These are phyloP conservation scores for Trichomonas gallinae DNA, from an alignment of 208 protist species.

Conservation along the genomic window DNA sequence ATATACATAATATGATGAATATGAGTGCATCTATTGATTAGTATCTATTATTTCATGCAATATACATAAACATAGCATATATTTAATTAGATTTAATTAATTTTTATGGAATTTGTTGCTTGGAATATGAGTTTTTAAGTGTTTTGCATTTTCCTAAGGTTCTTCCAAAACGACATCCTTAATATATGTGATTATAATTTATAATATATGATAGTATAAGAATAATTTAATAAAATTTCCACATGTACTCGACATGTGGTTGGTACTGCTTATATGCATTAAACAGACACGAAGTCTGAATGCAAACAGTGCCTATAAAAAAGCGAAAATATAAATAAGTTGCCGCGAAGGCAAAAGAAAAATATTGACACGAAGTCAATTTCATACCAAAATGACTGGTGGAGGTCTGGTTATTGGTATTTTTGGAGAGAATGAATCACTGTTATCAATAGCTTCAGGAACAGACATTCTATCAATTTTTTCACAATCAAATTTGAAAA, in stretches of 20 bases:
- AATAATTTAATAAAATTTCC: not conserved
- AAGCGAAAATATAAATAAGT: not conserved
- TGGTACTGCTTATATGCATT: not conserved
- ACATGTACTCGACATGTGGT: not conserved
- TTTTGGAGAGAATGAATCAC: not conserved
- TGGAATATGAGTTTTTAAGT: no score
- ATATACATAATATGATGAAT: no score
- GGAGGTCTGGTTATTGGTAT: not conserved
- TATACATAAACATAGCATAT: no score
- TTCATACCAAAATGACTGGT: not conserved
- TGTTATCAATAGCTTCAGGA: not conserved
- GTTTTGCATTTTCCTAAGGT: no score
- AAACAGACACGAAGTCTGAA: not conserved
- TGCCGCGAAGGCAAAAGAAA: not conserved
- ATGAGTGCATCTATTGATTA: no score
- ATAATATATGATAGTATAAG: no score
- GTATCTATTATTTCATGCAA: no score
- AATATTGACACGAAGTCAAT: not conserved
- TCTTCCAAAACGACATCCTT: no score
- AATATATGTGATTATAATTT: no score
- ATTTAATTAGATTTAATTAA: no score
- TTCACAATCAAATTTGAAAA: not conserved
- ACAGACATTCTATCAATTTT: not conserved
- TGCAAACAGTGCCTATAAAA: not conserved
- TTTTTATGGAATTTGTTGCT: no score